A percentile compares a stretch with the other conserved stretches of the same genome.
phyloP scores from a whole-genome alignment of 2,329 filamentous ascomycete species.

The Xylariaceae sp. region DNA sequence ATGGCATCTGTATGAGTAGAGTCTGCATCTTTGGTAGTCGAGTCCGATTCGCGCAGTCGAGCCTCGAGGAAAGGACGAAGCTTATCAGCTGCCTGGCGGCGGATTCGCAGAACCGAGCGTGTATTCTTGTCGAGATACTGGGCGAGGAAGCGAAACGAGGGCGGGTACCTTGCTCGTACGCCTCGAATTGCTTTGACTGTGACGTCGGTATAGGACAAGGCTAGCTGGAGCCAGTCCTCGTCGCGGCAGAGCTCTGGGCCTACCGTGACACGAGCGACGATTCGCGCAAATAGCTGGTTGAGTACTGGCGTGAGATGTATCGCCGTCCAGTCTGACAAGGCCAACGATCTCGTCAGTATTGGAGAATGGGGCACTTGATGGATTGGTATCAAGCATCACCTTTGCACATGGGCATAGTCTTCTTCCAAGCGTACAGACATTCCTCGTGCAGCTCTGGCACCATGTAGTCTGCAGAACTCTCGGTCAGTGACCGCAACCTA shows the following conservation, averaged over 20 bases:
- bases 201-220: slow-evolving; percentile 5
- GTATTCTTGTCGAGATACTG: slow-evolving; percentile 2
- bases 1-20: slow-evolving; percentile 5
- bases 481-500: not conserved
- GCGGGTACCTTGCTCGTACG: slow-evolving; percentile 5
- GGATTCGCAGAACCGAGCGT: not conserved
- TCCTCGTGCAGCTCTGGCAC: not conserved
- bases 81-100: slow-evolving; percentile 2
- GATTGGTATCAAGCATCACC: no score
- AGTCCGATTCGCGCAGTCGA: not conserved
- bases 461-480: slow-evolving; percentile 1
- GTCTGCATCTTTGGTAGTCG: not conserved
- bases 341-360: no score
- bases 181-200: slow-evolving; percentile 3
- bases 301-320: not conserved
- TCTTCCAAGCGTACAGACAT: slow-evolving; percentile 2
- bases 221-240: slow-evolving; percentile 6
- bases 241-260: slow-evolving; percentile 6
- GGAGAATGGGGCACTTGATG: no score
- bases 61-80: slow-evolving; percentile 4
- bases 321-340: slow-evolving; percentile 8
- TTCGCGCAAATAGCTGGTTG: slow-evolving; percentile 5
- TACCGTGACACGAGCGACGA: slow-evolving; percentile 7
- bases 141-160: slow-evolving; percentile 5
- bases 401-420: not conserved